Percentiles rank a stretch among this genome's conserved stretches.
Conservation (phyloP, 306 rosid species). For the Arachis stenosperma region DNA sequence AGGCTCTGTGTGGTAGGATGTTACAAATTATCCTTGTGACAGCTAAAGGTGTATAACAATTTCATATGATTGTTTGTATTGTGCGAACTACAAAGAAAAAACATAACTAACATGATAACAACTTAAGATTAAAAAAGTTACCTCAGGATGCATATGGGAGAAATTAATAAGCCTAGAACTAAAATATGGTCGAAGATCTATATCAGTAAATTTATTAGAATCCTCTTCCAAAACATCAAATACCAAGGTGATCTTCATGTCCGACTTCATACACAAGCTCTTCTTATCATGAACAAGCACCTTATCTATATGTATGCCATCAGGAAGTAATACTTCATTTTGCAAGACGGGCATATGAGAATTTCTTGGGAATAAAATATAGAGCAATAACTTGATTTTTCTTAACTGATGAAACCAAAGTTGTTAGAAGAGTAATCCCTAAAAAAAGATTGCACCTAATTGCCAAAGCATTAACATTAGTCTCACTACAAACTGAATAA, state of each 20-base stretch:
- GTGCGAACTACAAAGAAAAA: background rate
- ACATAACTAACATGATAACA: background rate
- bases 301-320: slow-evolving; percentile 54
- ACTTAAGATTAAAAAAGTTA: slow-evolving; percentile 28
- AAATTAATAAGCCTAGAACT: slow-evolving; percentile 54
- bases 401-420: slow-evolving; percentile 3
- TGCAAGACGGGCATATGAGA: slow-evolving; percentile 56
- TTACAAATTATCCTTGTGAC: background rate
- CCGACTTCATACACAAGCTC: slow-evolving; percentile 63
- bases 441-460: background rate
- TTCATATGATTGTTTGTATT: slow-evolving; percentile 10
- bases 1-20: too few relatives aligned
- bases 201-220: slow-evolving; percentile 40
- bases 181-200: slow-evolving; percentile 55
- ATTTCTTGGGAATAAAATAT: slow-evolving; percentile 52
- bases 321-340: slow-evolving; percentile 69
- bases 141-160: slow-evolving; percentile 60
- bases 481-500: background rate
- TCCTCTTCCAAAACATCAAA: slow-evolving; percentile 57
- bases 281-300: slow-evolving; percentile 55
- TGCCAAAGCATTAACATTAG: background rate
- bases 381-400: slow-evolving; percentile 22
- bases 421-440: background rate
- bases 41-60: slow-evolving; percentile 15
- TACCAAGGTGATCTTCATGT: slow-evolving; percentile 56